Base-by-base conservation (phyloP, 1,284 basidiomycete genomes). In the Sporisorium graminicola region DNA sequence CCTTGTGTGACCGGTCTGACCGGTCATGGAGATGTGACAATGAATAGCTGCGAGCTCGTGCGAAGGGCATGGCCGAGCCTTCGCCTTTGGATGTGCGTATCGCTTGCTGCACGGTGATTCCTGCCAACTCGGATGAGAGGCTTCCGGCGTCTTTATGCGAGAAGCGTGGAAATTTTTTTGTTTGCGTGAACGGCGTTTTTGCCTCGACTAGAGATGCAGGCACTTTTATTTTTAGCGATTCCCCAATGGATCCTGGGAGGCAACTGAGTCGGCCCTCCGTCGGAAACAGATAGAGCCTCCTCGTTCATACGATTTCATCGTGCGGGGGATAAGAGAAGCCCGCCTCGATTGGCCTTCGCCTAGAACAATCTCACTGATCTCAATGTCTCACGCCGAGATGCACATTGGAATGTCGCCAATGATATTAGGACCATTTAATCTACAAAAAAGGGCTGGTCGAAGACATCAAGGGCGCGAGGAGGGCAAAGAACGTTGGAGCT, bases 401-500 rank as follows among this genome's bases (percentile, higher is more conserved):
- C 51, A 56, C 52, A 59, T 42, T 47, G 26, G 6, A 47, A 40
- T 51, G 56, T 56, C 47, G 52, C 59, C 64, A 46, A 49, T 66
- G 69, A 62, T 61, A 55, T 60, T 56, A 58, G 59, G 53, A 59
- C 55, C 47, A 44, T 57, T 27, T 72, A 72, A 33, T 62, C 56
- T 72, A 72, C 69, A 72, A 27, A 47, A 31, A 50, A 26, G 42
- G 55, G 43, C 26, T 37, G 43, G 56, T 62, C 47, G 20, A 62
- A 59, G 43, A 46, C 55, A 66, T 63, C 69, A 66, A 26, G 40
- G 37, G 66, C 59, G 51, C 37, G 9, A 52, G 14, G 18, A 29
- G 40, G 50, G 56, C 63, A 56, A 62, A n/a, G n/a, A 20, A 47
- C 50, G 40, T 37, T 12, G 20, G 31, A 3, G 24, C 7, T 33